phyloP scores from a whole-genome alignment of 345 rosid genomes.

The Populus davidiana region DNA sequence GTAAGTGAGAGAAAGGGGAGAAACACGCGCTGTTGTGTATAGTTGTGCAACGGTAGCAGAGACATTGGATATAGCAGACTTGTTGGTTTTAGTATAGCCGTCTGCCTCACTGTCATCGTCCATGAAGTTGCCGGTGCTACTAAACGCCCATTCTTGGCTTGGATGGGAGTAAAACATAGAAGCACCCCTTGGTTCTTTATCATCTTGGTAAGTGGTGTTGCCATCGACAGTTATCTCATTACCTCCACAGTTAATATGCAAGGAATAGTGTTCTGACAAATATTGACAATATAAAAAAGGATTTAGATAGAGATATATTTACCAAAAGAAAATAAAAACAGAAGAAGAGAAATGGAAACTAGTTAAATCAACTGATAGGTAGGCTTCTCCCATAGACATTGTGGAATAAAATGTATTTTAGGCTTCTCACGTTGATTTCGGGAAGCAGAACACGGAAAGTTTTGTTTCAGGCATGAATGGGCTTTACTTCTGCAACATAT shows the following conservation, averaged over 20 bases:
- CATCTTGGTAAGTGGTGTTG: conserved; percentile 47
- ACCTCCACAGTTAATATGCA: conserved; percentile 87
- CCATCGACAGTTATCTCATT: conserved; percentile 30
- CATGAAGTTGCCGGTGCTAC: conserved; percentile 92
- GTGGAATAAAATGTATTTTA: not conserved
- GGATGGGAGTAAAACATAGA: conserved; percentile 42
- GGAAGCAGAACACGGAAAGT: conserved; percentile 56
- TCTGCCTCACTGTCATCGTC: conserved; percentile 64
- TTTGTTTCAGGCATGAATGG: conserved; percentile 55
- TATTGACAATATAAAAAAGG: not conserved
- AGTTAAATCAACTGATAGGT: not conserved
- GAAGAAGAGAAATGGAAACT: not conserved
- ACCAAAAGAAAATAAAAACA: not conserved
- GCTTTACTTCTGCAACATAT: conserved; percentile 47
- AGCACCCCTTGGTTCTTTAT: conserved; percentile 64
- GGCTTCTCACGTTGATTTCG: conserved; percentile 44
- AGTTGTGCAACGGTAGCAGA: conserved; percentile 37
- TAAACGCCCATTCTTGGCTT: conserved; percentile 63
- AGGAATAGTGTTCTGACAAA: conserved; percentile 43
- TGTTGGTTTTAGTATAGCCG: conserved; percentile 45
- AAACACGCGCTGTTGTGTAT: conserved; percentile 63
- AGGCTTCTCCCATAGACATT: too few relatives aligned
- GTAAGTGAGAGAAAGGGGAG: conserved; percentile 79
- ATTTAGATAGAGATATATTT: not conserved
- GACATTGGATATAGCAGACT: conserved; percentile 46